phyloP scores from a whole-genome alignment of 2,329 filamentous ascomycete species.

The Aotearoamyces nothofagi region DNA sequence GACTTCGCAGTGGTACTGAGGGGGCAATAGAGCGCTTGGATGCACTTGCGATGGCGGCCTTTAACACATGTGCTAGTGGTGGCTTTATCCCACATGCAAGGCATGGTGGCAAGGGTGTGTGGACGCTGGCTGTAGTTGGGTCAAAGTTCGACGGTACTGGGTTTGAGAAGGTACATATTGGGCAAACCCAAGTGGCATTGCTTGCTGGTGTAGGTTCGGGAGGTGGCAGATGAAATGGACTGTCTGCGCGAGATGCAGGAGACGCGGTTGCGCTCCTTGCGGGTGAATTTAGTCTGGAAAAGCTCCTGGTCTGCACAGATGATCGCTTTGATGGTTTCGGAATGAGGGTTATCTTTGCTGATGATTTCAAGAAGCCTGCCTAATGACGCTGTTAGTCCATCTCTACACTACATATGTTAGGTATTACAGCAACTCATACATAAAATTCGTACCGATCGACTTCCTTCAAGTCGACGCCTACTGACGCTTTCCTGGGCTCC shows the following conservation, averaged over 20 bases:
- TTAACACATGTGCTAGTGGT: slow-evolving; percentile 64
- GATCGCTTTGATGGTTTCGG: slow-evolving; percentile 63
- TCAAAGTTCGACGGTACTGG: slow-evolving; percentile 90
- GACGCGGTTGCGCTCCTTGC: slow-evolving; percentile 31
- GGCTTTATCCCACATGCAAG: slow-evolving; percentile 91
- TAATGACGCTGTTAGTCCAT: slow-evolving; percentile 21
- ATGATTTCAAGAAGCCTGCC: slow-evolving; percentile 90
- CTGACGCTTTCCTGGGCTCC: slow-evolving; percentile 71
- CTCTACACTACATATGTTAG: not conserved
- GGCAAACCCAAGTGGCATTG: slow-evolving; percentile 82
- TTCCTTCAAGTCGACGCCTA: slow-evolving; percentile 77
- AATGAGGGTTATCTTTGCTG: slow-evolving; percentile 78
- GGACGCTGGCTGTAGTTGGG: slow-evolving; percentile 60
- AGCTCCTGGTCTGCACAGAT: slow-evolving; percentile 37
- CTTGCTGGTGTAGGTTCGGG: slow-evolving; percentile 32
- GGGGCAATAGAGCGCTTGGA: slow-evolving; percentile 32
- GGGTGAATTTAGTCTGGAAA: slow-evolving; percentile 29
- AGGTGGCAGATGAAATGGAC: slow-evolving; percentile 26
- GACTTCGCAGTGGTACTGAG: slow-evolving; percentile 12
- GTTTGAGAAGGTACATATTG: slow-evolving; percentile 92
- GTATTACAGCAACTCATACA: slow-evolving; percentile 28
- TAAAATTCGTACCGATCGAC: slow-evolving; percentile 87
- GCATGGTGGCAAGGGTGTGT: slow-evolving; percentile 74
- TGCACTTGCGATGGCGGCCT: slow-evolving; percentile 69
- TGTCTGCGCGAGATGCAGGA: slow-evolving; percentile 28